Percentiles rank a stretch among this genome's conserved stretches.
Evolutionary conservation across 257 asterid genomes (phyloP).

Genomic region (Osmanthus fragrans): DNA sequence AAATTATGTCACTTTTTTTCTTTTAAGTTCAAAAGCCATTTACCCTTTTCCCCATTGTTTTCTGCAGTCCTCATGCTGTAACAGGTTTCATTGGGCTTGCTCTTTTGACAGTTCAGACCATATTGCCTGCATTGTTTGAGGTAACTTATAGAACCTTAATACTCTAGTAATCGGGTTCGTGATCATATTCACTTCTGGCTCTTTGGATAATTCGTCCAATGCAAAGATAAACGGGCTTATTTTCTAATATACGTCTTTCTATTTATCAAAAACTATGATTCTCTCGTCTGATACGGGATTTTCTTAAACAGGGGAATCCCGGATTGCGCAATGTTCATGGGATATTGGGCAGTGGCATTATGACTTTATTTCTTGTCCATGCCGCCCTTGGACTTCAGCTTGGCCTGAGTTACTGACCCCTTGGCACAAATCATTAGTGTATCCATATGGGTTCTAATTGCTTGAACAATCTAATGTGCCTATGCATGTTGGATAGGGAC

Average conservation of each 20-base stretch:
- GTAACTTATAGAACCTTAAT: constrained; percentile 27
- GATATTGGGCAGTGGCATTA: constrained; percentile 86
- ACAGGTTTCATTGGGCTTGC: constrained; percentile 48
- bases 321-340: constrained; percentile 79
- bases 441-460: background rate
- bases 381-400: constrained; percentile 84
- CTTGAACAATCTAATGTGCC: background rate
- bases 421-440: background rate
- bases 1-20: background rate
- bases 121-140: constrained; percentile 59
- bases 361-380: constrained; percentile 87
- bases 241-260: background rate
- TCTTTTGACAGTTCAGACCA: constrained; percentile 47
- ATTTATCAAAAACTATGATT: background rate
- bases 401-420: constrained; percentile 62
- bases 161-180: background rate
- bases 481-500: background rate
- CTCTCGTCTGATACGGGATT: constrained; percentile 4
- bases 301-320: constrained; percentile 59
- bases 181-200: background rate
- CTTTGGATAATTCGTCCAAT: too few relatives aligned
- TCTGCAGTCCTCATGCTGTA: constrained; percentile 63
- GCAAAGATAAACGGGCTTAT: too few relatives aligned
- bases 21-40: background rate
- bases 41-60: background rate